Base-by-base conservation (phyloP, 805 yeast genomes). In the Candida silvicultrix region DNA sequence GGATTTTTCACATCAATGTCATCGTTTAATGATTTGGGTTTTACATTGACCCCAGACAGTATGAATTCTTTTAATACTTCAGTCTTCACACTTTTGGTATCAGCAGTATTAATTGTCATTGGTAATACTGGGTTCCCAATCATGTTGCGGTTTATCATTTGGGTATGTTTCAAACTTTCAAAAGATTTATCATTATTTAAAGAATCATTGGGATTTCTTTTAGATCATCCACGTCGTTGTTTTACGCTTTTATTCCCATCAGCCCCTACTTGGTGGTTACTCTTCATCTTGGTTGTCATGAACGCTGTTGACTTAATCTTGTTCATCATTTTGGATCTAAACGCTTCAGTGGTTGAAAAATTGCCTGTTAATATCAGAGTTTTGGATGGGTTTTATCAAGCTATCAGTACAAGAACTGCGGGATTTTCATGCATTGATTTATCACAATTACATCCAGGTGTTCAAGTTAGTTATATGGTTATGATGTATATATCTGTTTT, bases 401-500 rank as follows among this genome's bases (percentile, higher is more conserved):
- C 97, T 1, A 78, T 92, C 41, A 78, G 92, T 43, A 89, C 97
- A 0, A 80, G 99, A 70, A 94, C 98, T 2, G 96, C 96, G 0
- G 99, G 99, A 0, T 83, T 94, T 54, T 55, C 85, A 0, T 84
- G 85, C 36, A 78, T 90, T 22, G 80, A 84, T 60, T 65, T 94
- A 36, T 68, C 88, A 2, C 61, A 64, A 38, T 70, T 94, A 40
- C 94, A 89, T 58, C 94, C 97, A 0, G 94, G 96, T 0, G 87
- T 92, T 43, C 96, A 89, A 63, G 95, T 94, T 25, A 81, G 94
- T 55, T 94, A 94, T 63, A 76, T 89, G 81, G 76, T 94, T 49
- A 92, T 94, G 98, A 94, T 94, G 99, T 94, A 94, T 67, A 89
- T 94, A 23, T 92, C 98, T 15, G 97, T 92, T 39, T 73, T 90